Percentiles rank a stretch among this genome's conserved stretches.
These are phyloP conservation scores for Myxozyma neotropica DNA, from an alignment of 805 yeast genomes.

Conservation along the genomic window DNA sequence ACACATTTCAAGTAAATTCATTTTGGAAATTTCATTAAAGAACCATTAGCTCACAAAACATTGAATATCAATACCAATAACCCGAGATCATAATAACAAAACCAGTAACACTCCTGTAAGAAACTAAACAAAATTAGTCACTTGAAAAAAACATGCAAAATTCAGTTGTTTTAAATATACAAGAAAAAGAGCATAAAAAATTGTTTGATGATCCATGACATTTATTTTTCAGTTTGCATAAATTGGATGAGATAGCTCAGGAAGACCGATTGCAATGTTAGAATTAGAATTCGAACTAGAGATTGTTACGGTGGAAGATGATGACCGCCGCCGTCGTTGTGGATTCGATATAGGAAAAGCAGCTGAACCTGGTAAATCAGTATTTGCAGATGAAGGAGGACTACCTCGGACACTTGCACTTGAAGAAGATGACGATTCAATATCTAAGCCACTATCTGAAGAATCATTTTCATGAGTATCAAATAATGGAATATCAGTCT, in stretches of 20 bases:
- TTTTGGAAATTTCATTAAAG: no score
- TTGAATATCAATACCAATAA: no score
- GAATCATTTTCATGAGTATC: slow-evolving; percentile 23
- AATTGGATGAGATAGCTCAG: neutral
- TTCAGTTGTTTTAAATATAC: no score
- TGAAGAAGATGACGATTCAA: slow-evolving; percentile 16
- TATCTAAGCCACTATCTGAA: slow-evolving; percentile 10
- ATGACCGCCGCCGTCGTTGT: neutral
- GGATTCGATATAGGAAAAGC: no score
- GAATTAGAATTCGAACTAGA: neutral
- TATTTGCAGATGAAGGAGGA: neutral
- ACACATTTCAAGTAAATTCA: no score
- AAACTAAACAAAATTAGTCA: neutral
- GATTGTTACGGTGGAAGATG: neutral
- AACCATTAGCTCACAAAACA: no score
- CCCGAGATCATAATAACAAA: no score
- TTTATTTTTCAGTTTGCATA: neutral
- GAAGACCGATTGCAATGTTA: neutral
- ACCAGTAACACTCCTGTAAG: no score
- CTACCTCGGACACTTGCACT: slow-evolving; percentile 1
- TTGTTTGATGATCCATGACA: no score
- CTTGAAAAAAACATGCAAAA: neutral
- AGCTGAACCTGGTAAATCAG: no score
- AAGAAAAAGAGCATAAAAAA: no score
- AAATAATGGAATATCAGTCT: slow-evolving; percentile 15